Evolutionary conservation across 257 asterid genomes (phyloP).

Genomic region (Cruciata laevipes): DNA sequence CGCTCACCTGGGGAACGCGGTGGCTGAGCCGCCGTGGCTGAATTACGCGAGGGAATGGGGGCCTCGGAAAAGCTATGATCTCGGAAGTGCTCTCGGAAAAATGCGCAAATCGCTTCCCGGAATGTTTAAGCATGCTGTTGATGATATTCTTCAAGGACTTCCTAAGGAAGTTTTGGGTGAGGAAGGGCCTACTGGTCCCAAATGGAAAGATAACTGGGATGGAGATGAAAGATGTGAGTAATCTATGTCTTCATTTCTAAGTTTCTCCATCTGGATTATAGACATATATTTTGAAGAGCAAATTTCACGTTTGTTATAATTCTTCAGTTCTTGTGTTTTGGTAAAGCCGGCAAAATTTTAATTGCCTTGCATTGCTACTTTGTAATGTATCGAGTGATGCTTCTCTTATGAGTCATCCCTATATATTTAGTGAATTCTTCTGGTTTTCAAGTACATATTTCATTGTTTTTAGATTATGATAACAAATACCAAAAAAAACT

Average conservation of each 20-base stretch:
- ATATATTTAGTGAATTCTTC: too few relatives aligned
- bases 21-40: constrained; percentile 59
- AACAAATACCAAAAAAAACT: too few relatives aligned
- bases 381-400: background rate
- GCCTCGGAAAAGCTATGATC: constrained; percentile 49
- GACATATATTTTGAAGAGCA: background rate
- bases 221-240: constrained; percentile 60
- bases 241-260: background rate
- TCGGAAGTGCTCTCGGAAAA: constrained; percentile 44
- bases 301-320: background rate
- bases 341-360: background rate
- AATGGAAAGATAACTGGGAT: constrained; percentile 65
- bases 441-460: background rate
- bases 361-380: background rate
- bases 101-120: constrained; percentile 54
- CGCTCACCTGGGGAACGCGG: constrained; percentile 32
- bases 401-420: background rate
- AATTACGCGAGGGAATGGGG: constrained; percentile 74
- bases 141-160: constrained; percentile 33
- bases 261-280: background rate
- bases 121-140: constrained; percentile 33
- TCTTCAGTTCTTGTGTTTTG: background rate
- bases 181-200: constrained; percentile 86
- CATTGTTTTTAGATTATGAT: background rate
- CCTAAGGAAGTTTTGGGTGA: constrained; percentile 75